Conservation (phyloP, 371 early-diverging fungal species). For the Mucor plumbeus region DNA sequence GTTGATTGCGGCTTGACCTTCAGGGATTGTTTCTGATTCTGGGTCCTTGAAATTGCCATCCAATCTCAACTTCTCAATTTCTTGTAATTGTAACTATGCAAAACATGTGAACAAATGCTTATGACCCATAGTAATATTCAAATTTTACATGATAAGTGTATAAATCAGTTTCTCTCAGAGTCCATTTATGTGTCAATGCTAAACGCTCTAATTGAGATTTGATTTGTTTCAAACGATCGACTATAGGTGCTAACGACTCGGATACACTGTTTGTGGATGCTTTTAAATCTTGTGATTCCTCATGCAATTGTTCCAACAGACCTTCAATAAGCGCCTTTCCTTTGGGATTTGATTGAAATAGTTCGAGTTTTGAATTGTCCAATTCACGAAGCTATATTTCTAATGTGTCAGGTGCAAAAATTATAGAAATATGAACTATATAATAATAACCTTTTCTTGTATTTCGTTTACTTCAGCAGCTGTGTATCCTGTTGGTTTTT, state of each 20-base stretch:
- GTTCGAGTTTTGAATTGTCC: conserved; percentile 68
- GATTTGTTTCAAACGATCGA: conserved; percentile 76
- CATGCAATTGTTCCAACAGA: conserved; percentile 81
- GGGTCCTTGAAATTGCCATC: conserved; percentile 76
- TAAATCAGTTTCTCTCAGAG: conserved; percentile 81
- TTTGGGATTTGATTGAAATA: conserved; percentile 58
- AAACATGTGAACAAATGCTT: background rate
- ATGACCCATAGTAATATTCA: background rate
- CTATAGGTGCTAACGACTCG: conserved; percentile 69
- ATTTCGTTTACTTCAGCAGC: conserved; percentile 55
- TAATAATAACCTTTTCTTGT: conserved; percentile 56
- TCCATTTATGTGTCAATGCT: conserved; percentile 82
- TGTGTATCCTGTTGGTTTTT: conserved; percentile 49
- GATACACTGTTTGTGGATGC: conserved; percentile 78
- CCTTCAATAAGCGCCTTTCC: conserved; percentile 89
- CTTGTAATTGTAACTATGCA: conserved; percentile 66
- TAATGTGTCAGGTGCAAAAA: background rate
- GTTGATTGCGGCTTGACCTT: conserved; percentile 79
- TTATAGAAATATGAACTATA: background rate
- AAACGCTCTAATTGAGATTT: conserved; percentile 76
- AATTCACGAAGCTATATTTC: conserved; percentile 62
- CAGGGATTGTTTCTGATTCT: conserved; percentile 64
- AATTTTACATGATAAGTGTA: conserved; percentile 72
- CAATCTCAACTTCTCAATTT: conserved; percentile 69
- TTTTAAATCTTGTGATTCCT: conserved; percentile 80